Conservation (phyloP, 768 basidiomycete genomes). For the Suillus subluteus region DNA sequence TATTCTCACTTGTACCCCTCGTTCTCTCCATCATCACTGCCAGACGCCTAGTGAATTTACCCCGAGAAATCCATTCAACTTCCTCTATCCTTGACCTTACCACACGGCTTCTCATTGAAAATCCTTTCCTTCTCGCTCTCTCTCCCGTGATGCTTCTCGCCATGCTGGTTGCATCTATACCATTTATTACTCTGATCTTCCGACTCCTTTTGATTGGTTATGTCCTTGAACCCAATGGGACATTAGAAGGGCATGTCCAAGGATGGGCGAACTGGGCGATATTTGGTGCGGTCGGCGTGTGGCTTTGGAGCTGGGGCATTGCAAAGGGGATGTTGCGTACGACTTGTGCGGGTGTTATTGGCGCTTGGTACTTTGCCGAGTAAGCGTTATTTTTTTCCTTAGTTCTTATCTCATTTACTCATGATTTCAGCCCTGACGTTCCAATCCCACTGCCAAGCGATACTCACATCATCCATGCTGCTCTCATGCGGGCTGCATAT, state of each 20-base stretch:
- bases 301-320: constrained; percentile 81
- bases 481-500: constrained; percentile 76
- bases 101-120: constrained; percentile 67
- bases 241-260: constrained; percentile 52
- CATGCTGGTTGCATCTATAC: constrained; percentile 71
- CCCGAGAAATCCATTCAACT: constrained; percentile 67
- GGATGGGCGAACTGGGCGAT: constrained; percentile 82
- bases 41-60: constrained; percentile 71
- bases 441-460: constrained; percentile 51
- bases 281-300: constrained; percentile 49
- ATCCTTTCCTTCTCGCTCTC: constrained; percentile 76
- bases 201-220: constrained; percentile 77
- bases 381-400: constrained; percentile 33
- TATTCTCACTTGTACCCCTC: constrained; percentile 80
- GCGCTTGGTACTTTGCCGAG: constrained; percentile 88
- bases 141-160: constrained; percentile 74
- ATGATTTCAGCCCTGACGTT: constrained; percentile 25
- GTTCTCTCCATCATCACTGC: constrained; percentile 70
- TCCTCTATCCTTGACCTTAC: constrained; percentile 61
- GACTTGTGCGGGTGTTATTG: constrained; percentile 80
- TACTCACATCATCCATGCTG: constrained; percentile 76
- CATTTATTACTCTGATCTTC: constrained; percentile 79
- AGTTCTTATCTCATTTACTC: constrained; percentile 9
- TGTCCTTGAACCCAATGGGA: constrained; percentile 44
- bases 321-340: constrained; percentile 79